Evolutionary conservation across 306 rosid species (phyloP), one percentile per base, ranked within the genome.

Genomic region (Lathyrus sativus): DNA sequence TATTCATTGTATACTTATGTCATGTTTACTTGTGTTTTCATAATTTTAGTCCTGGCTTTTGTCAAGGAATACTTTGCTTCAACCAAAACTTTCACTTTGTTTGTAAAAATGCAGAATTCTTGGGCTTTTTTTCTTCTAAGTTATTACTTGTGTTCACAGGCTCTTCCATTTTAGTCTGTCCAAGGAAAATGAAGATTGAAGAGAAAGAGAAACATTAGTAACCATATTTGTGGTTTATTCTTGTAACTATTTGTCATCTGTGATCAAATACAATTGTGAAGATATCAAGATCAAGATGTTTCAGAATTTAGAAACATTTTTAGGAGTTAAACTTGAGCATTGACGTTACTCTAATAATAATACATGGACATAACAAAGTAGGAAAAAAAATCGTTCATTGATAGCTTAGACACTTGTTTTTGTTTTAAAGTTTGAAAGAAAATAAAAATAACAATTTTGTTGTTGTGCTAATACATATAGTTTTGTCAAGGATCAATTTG

Each of bases 1-100:
- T 60, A 73, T 70, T 81, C 84, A 81, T 73, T 86, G 90, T 79
- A 86, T 86, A 84, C 84, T 51, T 74, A 72, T 81, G 69, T 78
- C 45, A 50, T 69, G 59, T 78, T 80, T 19, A 44, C 72, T 80
- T 67, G 78, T 49, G 86, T 78, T 84, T 83, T 83, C 71, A 73
- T 79, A 74, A 78, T 79, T 81, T 79, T 55, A 26, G 62, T 55
- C 39, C 17, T 26, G 61, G 61, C 17, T 26, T 55, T 55, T 2
- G 62, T 37, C 62, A 26, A 26, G 39, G 11, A 26, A 12, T 55
- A 26, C 38, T 55, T 55, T 12, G 62, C 38, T 12, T 55, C 62
- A 12, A 24, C 38, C 38, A 55, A 55, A 26, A 2, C 2, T 26
- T 26, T 55, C 62, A 55, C 62, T 55, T 11, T 53, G 61, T 4